phyloP scores from a whole-genome alignment of 345 rosid genomes.

The Sapria himalayana region DNA sequence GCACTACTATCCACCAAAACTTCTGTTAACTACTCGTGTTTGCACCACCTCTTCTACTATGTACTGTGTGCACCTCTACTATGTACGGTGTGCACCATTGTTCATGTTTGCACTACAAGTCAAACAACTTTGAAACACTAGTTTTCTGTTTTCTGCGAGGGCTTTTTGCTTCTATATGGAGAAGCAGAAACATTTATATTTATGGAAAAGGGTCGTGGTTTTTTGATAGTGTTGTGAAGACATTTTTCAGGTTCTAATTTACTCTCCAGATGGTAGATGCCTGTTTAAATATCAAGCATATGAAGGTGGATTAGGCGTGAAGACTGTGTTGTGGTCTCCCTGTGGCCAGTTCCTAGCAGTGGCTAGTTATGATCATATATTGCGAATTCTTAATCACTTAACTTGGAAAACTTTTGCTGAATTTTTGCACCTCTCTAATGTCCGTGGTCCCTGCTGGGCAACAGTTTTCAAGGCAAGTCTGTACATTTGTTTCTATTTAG shows the following conservation, averaged over 20 bases:
- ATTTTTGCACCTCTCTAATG: slow-evolving; percentile 63
- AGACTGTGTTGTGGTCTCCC: slow-evolving; percentile 85
- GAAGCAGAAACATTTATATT: too few relatives aligned
- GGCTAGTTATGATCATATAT: slow-evolving; percentile 93
- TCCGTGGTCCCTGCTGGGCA: slow-evolving; percentile 74
- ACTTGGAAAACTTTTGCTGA: slow-evolving; percentile 98
- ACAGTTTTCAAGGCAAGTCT: slow-evolving; percentile 58
- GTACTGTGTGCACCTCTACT: too few relatives aligned
- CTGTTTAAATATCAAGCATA: slow-evolving; percentile 84
- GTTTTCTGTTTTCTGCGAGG: too few relatives aligned
- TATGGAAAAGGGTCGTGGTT: too few relatives aligned
- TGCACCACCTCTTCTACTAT: too few relatives aligned
- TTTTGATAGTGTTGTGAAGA: too few relatives aligned
- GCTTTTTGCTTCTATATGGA: too few relatives aligned
- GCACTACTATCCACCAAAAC: too few relatives aligned
- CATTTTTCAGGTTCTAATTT: slow-evolving; percentile 87
- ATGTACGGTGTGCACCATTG: too few relatives aligned
- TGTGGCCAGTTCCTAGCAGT: slow-evolving; percentile 91
- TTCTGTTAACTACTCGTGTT: too few relatives aligned
- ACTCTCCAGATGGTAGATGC: slow-evolving; percentile 96
- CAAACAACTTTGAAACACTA: too few relatives aligned
- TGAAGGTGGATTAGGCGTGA: slow-evolving; percentile 93
- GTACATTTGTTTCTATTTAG: slow-evolving; percentile 2
- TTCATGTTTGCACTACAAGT: too few relatives aligned
- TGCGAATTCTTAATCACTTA: slow-evolving; percentile 69